phyloP scores from a whole-genome alignment of 495 filamentous ascomycete species.

The Trichoderma gamsii region DNA sequence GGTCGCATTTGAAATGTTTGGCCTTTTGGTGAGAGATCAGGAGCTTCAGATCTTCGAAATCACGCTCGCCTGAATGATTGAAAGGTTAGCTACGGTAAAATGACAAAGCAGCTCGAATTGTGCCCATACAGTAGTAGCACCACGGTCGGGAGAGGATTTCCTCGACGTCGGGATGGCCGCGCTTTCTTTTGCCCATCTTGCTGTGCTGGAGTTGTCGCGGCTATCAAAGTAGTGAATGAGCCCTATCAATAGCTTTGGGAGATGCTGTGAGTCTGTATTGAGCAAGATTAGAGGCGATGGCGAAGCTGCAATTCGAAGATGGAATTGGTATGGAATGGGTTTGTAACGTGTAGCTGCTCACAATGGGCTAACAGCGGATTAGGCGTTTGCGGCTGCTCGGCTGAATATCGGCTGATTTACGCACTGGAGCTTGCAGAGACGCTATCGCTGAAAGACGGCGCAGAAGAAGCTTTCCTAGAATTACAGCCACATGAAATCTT shows the following conservation, averaged over 20 bases:
- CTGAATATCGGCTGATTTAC: not conserved
- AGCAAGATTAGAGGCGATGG: not conserved
- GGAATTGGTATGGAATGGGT: not conserved
- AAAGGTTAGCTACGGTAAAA: conserved; percentile 23
- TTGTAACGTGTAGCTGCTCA: not conserved
- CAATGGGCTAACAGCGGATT: not conserved
- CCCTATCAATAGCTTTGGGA: not conserved
- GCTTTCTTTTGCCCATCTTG: conserved; percentile 79
- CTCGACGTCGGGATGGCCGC: conserved; percentile 75
- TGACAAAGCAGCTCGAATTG: not conserved
- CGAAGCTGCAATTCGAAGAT: not conserved
- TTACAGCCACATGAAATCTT: no score
- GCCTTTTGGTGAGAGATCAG: conserved; percentile 95
- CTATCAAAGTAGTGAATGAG: not conserved
- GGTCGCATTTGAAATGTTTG: conserved; percentile 95
- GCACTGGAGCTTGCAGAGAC: no score
- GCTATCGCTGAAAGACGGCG: no score
- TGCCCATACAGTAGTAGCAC: conserved; percentile 85
- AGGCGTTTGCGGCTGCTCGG: not conserved
- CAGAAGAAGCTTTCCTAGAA: no score
- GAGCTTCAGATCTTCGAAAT: conserved; percentile 95
- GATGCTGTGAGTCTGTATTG: not conserved
- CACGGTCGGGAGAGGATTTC: conserved; percentile 82
- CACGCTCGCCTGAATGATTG: conserved; percentile 59
- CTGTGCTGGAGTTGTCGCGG: not conserved